Evolutionary conservation across 164 flowering plant species (phyloP).

Genomic region (Nymphaea colorata): DNA sequence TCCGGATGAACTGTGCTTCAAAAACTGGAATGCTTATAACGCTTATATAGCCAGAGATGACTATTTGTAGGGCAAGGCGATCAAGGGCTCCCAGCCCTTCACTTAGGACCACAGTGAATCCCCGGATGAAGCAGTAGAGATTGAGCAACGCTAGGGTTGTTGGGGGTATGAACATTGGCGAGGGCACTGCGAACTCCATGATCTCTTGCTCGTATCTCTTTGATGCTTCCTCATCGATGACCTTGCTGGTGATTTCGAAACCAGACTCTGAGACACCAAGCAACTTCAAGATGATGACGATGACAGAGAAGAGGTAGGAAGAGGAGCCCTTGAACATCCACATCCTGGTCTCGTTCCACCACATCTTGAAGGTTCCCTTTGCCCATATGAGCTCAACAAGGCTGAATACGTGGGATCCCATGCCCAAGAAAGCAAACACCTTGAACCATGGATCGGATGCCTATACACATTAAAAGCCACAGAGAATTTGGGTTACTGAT

Average conservation of each 20-base stretch:
- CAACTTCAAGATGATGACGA: slow-evolving; percentile 18
- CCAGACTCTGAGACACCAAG: slow-evolving; percentile 28
- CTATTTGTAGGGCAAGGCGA: slow-evolving; percentile 11
- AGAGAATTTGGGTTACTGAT: no score
- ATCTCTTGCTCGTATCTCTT: slow-evolving; percentile 38
- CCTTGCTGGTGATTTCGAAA: slow-evolving; percentile 31
- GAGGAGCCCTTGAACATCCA: slow-evolving; percentile 33
- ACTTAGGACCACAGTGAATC: neutral
- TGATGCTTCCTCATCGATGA: slow-evolving; percentile 20
- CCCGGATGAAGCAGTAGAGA: slow-evolving; percentile 8
- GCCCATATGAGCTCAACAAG: slow-evolving; percentile 15
- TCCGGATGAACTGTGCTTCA: slow-evolving; percentile 19
- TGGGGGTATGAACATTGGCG: slow-evolving; percentile 25
- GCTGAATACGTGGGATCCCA: slow-evolving; percentile 17
- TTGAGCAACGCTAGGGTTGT: slow-evolving; percentile 28
- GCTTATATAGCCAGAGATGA: slow-evolving; percentile 15
- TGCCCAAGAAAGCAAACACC: slow-evolving; percentile 17
- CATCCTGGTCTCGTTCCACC: slow-evolving; percentile 46
- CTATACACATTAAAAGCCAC: slow-evolving; percentile 2
- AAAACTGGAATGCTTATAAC: slow-evolving; percentile 16
- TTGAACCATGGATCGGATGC: slow-evolving; percentile 22
- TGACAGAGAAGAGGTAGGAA: slow-evolving; percentile 25
- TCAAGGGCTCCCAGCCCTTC: slow-evolving; percentile 4
- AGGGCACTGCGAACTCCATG: slow-evolving; percentile 33
- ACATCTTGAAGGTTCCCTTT: slow-evolving; percentile 21